Evolutionary conservation across 129 eudicot species (phyloP), one percentile per base, ranked within the genome.

Genomic region (Calendula officinalis): DNA sequence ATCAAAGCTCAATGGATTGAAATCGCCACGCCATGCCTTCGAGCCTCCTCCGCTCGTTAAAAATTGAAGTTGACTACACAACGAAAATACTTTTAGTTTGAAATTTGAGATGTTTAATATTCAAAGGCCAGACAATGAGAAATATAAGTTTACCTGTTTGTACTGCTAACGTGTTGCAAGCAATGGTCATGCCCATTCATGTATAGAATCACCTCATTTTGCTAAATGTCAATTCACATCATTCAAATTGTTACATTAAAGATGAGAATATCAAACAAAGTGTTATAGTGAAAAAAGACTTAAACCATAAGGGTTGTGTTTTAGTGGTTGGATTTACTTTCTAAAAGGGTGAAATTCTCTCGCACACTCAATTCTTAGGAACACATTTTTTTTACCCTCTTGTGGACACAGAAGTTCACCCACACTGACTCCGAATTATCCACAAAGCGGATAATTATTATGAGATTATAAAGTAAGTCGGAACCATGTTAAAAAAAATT

Each of bases 151-250:
- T 66, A 90, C 91, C 91, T 81, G 89, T 86, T 62, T 2, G 75
- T 50, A 40, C 79, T 68, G 54, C 70, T 74, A 35, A 90, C 79
- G 62, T 81, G 95, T 46, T 90, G 79, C 83, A 86, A 75, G 62
- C 97, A 86, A 66, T 90, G 97, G 56, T 90, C 97, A 34, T 90
- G 97, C 4, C 97, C 97, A 39, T 90, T 90, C 27, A 90, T 71
- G 78, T 90, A 90, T 9, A 86, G 63, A 70, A 83, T 84, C 61
- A 90, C 95, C n/a, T 73, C 41, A 47, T 90, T 90, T 55, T 76
- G 91, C 97, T 86, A 73, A 14, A 2, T n/a, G 5, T 38, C 13
- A 50, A 3, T 60, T 5, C 44, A 13, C 13, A 61, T n/a, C 32
- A 60, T 50, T 42, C 1, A 45, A 39, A 14, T 52, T 3, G 17